These are phyloP conservation scores for Lasiosphaeria hispida DNA, from an alignment of 495 filamentous ascomycete species.

Conservation along the genomic window DNA sequence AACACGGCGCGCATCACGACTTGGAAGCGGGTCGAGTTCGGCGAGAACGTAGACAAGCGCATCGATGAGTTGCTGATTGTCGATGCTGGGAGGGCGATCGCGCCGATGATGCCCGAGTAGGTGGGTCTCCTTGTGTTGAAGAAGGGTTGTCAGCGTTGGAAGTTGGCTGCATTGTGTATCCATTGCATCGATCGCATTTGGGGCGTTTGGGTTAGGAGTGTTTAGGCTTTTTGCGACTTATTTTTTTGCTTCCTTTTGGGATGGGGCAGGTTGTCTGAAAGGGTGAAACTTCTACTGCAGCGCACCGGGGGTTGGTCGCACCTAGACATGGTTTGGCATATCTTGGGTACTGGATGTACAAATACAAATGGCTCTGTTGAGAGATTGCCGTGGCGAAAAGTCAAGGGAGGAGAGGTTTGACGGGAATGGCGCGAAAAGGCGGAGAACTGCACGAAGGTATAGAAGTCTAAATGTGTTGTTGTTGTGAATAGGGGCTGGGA, in stretches of 20 bases:
- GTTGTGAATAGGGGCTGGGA: too few species aligned
- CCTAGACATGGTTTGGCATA: too few species aligned
- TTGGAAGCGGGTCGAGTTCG: constrained; percentile 88
- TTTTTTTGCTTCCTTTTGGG: background rate
- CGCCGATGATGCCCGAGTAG: constrained; percentile 24
- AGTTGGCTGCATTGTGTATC: background rate
- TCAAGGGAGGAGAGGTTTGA: too few species aligned
- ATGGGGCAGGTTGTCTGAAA: too few species aligned
- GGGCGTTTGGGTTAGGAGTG: background rate
- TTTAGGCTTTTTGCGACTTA: background rate
- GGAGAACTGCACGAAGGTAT: too few species aligned
- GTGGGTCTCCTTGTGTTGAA: background rate
- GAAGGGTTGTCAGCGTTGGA: background rate
- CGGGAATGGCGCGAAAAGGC: too few species aligned
- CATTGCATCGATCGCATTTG: background rate
- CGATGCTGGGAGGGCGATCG: constrained; percentile 66
- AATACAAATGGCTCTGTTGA: too few species aligned
- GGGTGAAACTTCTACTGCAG: too few species aligned
- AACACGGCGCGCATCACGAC: constrained; percentile 81
- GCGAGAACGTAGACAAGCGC: constrained; percentile 61
- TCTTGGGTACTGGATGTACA: too few species aligned
- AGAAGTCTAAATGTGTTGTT: too few species aligned
- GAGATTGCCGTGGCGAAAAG: too few species aligned
- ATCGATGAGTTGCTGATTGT: constrained; percentile 88
- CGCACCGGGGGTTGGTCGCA: too few species aligned